Base-by-base conservation (phyloP, 2,329 filamentous ascomycete species). In the Fonsecaea pugnacius region DNA sequence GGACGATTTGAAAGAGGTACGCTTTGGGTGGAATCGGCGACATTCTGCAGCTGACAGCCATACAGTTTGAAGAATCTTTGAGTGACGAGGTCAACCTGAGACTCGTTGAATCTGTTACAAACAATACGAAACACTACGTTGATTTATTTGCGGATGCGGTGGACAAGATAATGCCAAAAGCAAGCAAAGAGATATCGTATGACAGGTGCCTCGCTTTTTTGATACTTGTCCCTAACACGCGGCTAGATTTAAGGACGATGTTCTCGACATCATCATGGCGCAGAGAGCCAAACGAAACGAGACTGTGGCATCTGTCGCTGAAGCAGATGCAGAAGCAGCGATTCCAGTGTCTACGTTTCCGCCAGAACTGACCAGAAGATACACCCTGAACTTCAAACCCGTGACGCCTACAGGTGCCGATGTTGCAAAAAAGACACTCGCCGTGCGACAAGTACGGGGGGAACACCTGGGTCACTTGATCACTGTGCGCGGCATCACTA, bases 341-440 rank as follows among this genome's bases (percentile, higher is more conserved):
- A 77, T 87, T 30, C 83, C 88, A 21, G 86, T 91, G 58, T 88
- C 92, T 61, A 89, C 92, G 70, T 99, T 98, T 74, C 96, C 95
- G 16, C 87, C 94, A 7, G 91, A 96, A 73, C 86, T 99, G 59
- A 97, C 92, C 4, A 89, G 95, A 66, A 87, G 95, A 75, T 99
- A 99, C 79, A 96, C 92, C 0, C 86, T 99, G 63, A 94, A 96
- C 75, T 97, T 99, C 83, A 97, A 96, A 81, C 94, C 95, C 21
- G 84, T 91, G 66, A 90, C 90, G n/a, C 85, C 88, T 3, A 87
- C 88, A 8, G 84, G 84, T 7, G 88, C 90, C 32, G 88, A 85
- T 72, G 85, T 85, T 58, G 82, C 85, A 60, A 82, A 82, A 60
- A 90, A 90, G 73, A 86, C 88, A 2, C 80, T 98, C 64, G 93